phyloP scores from a whole-genome alignment of 208 protist genomes.

The Phytomonas francai region DNA sequence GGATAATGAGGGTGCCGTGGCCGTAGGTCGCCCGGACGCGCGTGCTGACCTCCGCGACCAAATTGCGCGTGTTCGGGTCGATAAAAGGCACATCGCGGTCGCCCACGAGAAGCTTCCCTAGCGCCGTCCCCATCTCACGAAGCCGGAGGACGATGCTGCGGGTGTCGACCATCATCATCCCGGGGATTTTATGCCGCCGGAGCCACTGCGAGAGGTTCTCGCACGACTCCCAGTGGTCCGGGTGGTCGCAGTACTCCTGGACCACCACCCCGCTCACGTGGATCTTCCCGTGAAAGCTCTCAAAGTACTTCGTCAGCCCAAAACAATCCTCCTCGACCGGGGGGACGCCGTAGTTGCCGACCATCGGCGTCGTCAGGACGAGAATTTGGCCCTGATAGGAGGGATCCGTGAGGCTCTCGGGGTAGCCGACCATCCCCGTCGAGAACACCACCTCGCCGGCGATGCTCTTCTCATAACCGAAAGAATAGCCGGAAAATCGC shows the following conservation, averaged over 20 bases:
- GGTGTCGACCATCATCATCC: constrained; percentile 97
- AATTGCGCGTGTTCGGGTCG: constrained; percentile 93
- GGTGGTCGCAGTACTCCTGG: constrained; percentile 92
- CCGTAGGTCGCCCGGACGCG: constrained; percentile 77
- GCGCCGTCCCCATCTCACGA: constrained; percentile 89
- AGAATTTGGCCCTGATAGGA: constrained; percentile 98
- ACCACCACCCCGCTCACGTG: constrained; percentile 90
- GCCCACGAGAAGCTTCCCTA: constrained; percentile 84
- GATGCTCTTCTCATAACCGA: constrained; percentile 91
- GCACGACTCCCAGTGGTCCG: constrained; percentile 93
- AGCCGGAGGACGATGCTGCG: constrained; percentile 96
- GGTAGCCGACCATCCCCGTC: constrained; percentile 94
- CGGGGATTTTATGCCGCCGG: constrained; percentile 92
- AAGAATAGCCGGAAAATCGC: constrained; percentile 89
- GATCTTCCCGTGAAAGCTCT: constrained; percentile 87
- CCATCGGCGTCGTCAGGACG: constrained; percentile 95
- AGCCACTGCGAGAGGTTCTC: constrained; percentile 87
- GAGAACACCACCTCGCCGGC: constrained; percentile 90
- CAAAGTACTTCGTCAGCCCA: constrained; percentile 94
- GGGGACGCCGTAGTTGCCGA: constrained; percentile 97
- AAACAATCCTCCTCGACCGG: constrained; percentile 80
- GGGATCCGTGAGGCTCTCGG: constrained; percentile 94
- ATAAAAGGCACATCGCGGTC: constrained; percentile 77
- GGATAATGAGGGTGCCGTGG: constrained; percentile 75
- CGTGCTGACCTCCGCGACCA: constrained; percentile 93